Evolutionary conservation across 768 basidiomycete species (phyloP), one percentile per base, ranked within the genome.

Genomic region (Coprinopsis cinerea): DNA sequence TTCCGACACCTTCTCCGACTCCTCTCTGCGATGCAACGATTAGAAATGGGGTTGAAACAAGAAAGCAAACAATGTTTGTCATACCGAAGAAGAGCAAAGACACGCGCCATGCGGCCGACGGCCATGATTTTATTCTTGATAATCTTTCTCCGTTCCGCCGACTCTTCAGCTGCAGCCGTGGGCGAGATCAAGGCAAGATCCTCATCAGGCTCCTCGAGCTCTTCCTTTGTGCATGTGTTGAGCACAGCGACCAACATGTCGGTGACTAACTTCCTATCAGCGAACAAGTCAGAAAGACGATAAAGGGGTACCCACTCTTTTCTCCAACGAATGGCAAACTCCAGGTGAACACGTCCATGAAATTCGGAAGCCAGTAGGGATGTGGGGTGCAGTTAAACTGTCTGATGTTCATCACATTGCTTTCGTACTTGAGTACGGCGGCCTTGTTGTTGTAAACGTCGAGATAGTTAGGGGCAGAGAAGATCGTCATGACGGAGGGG

Each of bases 331-430:
- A 98, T 0, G 96, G 96, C 52, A 99, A 67, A 73, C 87, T 90
- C 96, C 96, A 99, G 0, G 96, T 97, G 64, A 99, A 99, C 20
- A 94, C 94, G 59, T 98, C 95, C 94, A 98, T 97, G 61, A 99
- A 99, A 67, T 99, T 99, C 3, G 96, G 96, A 47, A 99, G 72
- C 95, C 95, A 98, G 64, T 97, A 98, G 6, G 86, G 86, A 59
- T 96, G 94, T 11, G 94, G 93, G 1, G 87, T 89, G 66, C 89
- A 92, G 68, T 97, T 96, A 73, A 96, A 98, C 63, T 98, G 95
- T 39, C 93, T 82, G 59, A 97, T 97, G 67, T 96, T 97, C 84
- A 97, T 89, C 48, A 95, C 93, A 62, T 99, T 99, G 65, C 90
- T 92, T 70, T 98, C 96, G 62, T 98, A 98, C 71, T 98, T 98